phyloP scores from a whole-genome alignment of 2,329 filamentous ascomycete genomes.

The Cladophialophora exuberans region DNA sequence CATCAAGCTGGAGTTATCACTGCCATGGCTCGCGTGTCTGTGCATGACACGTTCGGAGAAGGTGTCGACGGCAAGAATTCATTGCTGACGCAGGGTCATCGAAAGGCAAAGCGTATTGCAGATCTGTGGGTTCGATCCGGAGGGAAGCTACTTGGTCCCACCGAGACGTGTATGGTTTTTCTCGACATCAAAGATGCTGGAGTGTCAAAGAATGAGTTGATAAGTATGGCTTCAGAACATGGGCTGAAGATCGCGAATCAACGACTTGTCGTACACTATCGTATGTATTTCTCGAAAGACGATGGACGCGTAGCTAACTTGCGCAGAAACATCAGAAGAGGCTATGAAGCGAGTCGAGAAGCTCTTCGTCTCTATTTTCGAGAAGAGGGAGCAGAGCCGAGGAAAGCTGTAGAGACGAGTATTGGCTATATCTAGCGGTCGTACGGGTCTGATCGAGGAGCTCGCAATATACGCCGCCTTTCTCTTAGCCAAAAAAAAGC shows the following conservation, averaged over 20 bases:
- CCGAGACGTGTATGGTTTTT: slow-evolving; percentile 94
- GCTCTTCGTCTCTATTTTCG: no score
- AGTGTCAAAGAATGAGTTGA: slow-evolving; percentile 56
- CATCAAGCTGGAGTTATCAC: slow-evolving; percentile 77
- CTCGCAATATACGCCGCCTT: no score
- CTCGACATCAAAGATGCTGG: slow-evolving; percentile 69
- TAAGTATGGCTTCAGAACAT: slow-evolving; percentile 58
- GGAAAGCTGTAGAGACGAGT: no score
- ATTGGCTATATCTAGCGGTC: no score
- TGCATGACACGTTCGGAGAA: slow-evolving; percentile 75
- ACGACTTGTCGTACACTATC: slow-evolving; percentile 71
- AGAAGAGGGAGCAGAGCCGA: no score
- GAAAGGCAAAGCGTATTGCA: slow-evolving; percentile 64
- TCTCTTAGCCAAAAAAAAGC: no score
- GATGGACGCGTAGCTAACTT: no score
- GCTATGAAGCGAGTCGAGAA: no score
- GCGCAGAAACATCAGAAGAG: no score
- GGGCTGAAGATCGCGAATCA: slow-evolving; percentile 62
- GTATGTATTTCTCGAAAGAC: no score
- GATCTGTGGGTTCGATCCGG: slow-evolving; percentile 70
- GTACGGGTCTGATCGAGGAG: no score
- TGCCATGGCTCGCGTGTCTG: slow-evolving; percentile 73
- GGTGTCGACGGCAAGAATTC: slow-evolving; percentile 63
- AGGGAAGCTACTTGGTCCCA: slow-evolving; percentile 68
- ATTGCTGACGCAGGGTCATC: slow-evolving; percentile 63